Evolutionary conservation across 139 green algal genomes (phyloP).

Genomic region (Chlorella vulgaris): DNA sequence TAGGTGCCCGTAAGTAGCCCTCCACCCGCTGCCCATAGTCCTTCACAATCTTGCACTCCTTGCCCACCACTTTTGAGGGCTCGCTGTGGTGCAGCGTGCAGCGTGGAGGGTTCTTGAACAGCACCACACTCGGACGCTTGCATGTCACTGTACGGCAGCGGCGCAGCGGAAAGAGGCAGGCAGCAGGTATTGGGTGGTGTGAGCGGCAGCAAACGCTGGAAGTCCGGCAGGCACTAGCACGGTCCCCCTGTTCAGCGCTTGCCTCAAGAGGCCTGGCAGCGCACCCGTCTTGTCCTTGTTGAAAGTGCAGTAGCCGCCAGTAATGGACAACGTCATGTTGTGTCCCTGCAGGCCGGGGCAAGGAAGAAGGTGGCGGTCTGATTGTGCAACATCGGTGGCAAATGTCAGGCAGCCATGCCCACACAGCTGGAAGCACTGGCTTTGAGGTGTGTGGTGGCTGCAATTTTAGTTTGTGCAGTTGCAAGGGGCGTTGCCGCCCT

Average conservation of each 20-base stretch:
- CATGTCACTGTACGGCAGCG: background rate
- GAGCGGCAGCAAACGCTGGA: no score
- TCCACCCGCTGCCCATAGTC: background rate
- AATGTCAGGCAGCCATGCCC: background rate
- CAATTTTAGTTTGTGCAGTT: no score
- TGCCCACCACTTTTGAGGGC: background rate
- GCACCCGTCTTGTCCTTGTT: background rate
- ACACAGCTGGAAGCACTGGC: background rate
- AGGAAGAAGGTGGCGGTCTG: no score
- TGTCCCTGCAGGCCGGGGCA: background rate
- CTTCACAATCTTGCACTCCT: constrained; percentile 19
- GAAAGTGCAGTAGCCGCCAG: background rate
- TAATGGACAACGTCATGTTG: background rate
- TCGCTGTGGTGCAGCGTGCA: constrained; percentile 1
- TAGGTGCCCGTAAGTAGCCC: background rate
- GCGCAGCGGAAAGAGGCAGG: no score
- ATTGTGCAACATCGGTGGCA: no score
- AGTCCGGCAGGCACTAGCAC: no score
- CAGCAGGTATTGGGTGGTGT: no score
- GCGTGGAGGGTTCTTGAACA: background rate
- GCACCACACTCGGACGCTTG: background rate
- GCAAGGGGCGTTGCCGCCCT: background rate
- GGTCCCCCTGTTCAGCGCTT: no score
- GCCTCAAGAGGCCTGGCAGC: no score
- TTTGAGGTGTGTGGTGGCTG: no score